Percentiles rank a stretch among this genome's conserved stretches.
Conservation (phyloP, 169 alveolate genomes). For the Blepharisma undulans region DNA sequence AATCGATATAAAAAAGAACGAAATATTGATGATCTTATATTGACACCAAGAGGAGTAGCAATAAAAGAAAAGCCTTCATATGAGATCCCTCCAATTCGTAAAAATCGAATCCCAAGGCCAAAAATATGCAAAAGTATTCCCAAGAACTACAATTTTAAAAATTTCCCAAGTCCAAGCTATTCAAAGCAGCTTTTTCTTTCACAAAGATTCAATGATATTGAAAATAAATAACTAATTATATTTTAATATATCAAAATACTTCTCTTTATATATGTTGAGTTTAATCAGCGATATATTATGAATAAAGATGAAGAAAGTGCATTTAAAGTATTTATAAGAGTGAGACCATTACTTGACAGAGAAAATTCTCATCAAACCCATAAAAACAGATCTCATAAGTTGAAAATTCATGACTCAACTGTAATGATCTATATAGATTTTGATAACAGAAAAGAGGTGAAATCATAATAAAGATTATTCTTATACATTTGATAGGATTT, state of each 20-base stretch:
- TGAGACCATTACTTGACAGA: constrained; percentile 12
- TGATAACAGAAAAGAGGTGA: constrained; percentile 49
- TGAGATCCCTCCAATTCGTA: neutral
- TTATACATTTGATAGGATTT: constrained; percentile 17
- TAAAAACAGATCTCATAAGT: neutral
- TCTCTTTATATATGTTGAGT: neutral
- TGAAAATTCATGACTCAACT: neutral
- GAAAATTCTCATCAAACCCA: neutral
- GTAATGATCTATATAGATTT: constrained; percentile 11
- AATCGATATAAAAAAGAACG: neutral
- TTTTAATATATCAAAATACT: neutral
- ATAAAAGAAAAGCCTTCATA: neutral
- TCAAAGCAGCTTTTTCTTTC: neutral
- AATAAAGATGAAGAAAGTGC: constrained; percentile 13
- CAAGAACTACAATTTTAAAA: neutral
- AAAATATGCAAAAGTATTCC: neutral
- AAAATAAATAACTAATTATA: neutral
- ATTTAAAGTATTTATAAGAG: constrained; percentile 25
- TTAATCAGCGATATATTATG: neutral
- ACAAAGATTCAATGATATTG: neutral
- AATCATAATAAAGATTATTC: constrained; percentile 33
- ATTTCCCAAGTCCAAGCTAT: neutral
- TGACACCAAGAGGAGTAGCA: neutral
- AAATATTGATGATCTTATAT: neutral
- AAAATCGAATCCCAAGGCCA: neutral